Evolutionary conservation across 208 protist species (phyloP), one percentile per base, ranked within the genome.

Genomic region (Endotrypanum monterogeii): DNA sequence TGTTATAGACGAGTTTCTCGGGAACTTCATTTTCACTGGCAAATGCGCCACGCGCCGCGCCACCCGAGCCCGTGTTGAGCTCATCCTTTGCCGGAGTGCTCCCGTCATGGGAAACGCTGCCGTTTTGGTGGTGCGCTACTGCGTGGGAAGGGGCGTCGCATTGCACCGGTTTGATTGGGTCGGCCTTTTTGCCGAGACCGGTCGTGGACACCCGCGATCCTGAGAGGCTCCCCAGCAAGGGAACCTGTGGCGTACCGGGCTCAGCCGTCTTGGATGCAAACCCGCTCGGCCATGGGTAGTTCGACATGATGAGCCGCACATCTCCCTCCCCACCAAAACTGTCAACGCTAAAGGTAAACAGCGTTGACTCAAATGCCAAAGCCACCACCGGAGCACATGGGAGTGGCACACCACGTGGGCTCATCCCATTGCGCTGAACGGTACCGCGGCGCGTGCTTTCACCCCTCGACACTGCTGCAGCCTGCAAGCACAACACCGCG

Each of bases 291-390:
- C 25, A 51, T 8, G 67, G n/a, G 54, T 60, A 58, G 44, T 81
- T 67, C 1, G 73, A 63, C 35, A 78, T 61, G 74, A 73, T 74
- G 54, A 79, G 60, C 18, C 50, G 66, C 46, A 84, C 73, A 32
- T 85, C 83, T 14, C 73, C 80, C 51, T 90, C 86, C 8, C 77
- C 83, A 16, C 51, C 68, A 68, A 86, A 90, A 41, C 32, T 18
- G 46, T 72, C 73, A 20, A 16, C 48, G 28, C 72, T 78, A 58
- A 84, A 71, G 52, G 74, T 84, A 54, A 88, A 73, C 25, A 88
- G 71, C 1, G 68, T 58, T 11, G 74, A 71, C 62, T 76, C 81
- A 30, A 85, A 81, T 30, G 74, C 55, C 30, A 82, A 35, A 0
- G 69, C 61, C 32, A 76, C 63, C 14, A 85, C 67, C 35, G 75